A percentile compares a stretch with the other conserved stretches of the same genome.
Evolutionary conservation across 1,284 basidiomycete species (phyloP).

Genomic region (Tausonia pullulans): DNA sequence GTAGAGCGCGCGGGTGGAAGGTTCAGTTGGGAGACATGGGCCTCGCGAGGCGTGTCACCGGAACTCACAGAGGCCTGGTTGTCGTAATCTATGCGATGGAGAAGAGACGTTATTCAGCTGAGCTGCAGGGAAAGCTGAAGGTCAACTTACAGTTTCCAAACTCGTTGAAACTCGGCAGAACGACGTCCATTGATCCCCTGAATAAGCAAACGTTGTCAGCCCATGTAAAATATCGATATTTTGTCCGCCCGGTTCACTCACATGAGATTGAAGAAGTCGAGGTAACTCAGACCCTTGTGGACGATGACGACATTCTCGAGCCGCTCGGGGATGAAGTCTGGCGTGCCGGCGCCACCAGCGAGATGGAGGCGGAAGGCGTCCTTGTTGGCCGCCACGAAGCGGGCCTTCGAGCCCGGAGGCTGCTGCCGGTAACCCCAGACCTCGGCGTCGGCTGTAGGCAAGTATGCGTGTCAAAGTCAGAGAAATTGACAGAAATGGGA

Average conservation of each 20-base stretch:
- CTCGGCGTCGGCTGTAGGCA: neutral
- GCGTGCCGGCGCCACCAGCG: constrained; percentile 1
- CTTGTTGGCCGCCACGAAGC: neutral
- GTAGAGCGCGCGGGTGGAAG: too few relatives aligned
- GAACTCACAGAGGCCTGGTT: neutral
- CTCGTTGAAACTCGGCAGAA: neutral
- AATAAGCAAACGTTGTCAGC: neutral
- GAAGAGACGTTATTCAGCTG: neutral
- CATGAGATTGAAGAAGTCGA: constrained; percentile 7
- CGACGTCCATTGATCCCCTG: constrained; percentile 10
- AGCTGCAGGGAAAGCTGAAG: neutral
- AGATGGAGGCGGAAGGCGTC: constrained; percentile 11
- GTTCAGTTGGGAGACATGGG: too few relatives aligned
- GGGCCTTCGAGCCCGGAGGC: neutral
- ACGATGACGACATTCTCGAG: constrained; percentile 9
- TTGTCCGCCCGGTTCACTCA: neutral
- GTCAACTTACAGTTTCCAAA: neutral
- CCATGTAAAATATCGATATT: neutral
- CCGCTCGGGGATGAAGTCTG: neutral
- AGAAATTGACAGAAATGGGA: neutral
- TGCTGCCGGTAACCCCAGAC: constrained; percentile 9
- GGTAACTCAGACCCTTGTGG: constrained; percentile 1
- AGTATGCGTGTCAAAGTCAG: neutral
- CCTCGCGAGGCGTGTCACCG: too few relatives aligned
- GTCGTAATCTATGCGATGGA: constrained; percentile 1